phyloP scores from a whole-genome alignment of 2,329 filamentous ascomycete genomes.

The Neopestalotiopsis rosae region DNA sequence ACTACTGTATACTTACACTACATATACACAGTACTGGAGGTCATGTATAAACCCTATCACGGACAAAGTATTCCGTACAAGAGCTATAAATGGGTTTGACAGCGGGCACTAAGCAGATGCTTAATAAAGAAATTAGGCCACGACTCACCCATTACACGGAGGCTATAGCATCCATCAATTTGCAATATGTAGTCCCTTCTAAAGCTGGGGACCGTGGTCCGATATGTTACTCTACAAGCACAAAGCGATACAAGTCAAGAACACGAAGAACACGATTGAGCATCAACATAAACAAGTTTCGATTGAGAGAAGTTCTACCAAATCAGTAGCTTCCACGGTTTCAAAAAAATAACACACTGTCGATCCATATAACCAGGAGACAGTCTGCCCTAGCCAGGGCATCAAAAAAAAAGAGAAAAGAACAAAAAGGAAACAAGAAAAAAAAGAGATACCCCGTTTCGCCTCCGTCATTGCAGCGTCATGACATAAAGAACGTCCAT shows the following conservation, averaged over 20 bases:
- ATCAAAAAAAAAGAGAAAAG: constrained; percentile 18
- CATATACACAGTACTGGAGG: too few species aligned
- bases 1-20: too few species aligned
- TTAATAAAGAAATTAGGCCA: too few species aligned
- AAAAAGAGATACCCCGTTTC: constrained; percentile 11
- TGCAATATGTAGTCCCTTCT: too few species aligned
- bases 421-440: constrained; percentile 16
- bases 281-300: not conserved
- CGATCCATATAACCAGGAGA: not conserved
- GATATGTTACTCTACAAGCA: not conserved
- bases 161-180: too few species aligned
- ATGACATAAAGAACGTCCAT: constrained; percentile 15
- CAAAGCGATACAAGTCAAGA: not conserved
- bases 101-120: too few species aligned
- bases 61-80: too few species aligned
- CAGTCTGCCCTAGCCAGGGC: not conserved
- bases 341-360: not conserved
- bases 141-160: too few species aligned
- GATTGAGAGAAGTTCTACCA: not conserved
- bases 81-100: too few species aligned
- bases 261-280: not conserved
- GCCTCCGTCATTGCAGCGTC: not conserved
- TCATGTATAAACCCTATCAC: too few species aligned
- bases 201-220: too few species aligned
- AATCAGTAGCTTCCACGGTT: not conserved